Evolutionary conservation across 2,329 filamentous ascomycete genomes (phyloP), one percentile per base, ranked within the genome.

Genomic region (Xenosphaeropsis pyriputrescens): DNA sequence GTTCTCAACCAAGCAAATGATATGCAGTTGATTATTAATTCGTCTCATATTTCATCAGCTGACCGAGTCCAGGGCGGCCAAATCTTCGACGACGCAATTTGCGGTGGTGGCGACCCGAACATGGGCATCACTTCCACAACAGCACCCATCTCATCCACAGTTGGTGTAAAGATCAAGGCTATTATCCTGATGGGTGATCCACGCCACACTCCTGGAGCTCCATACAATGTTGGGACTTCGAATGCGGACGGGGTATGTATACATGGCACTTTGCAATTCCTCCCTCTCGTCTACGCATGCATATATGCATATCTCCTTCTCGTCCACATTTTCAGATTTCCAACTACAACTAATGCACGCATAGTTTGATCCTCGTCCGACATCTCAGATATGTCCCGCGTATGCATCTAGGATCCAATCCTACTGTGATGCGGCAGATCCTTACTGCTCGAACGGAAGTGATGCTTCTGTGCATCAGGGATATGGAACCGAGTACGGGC

Each of bases 121-220:
- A 49, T 57, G 32, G 65, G 65, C 40, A 54, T 69, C 36, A 50
- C 55, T 16, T 64, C 61, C 36, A 64, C 67, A 6, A 61, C 63
- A 0, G 53, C 58, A 8, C 54, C 57, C 29, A 54, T 69, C 31
- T 55, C 59, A 7, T 60, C 63, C 4, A 58, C 58, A 5, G 70
- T 70, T 3, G 55, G 75, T 6, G 57, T 55, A 3, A 65, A 67
- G 50, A 67, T 80, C 46, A 76, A 75, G 54, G 76, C 71, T 0
- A 72, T 67, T 12, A 76, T 80, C 45, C 71, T 78, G 51, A 70
- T 79, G 65, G 76, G 75, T 6, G 67, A 76, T 47, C 77, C 77
- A 3, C 63, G 73, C 41, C 70, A 71, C 47, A 58, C 64, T 6
- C 53, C 57, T 5, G 73, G 73, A 2, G 58, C 72, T 17, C 54